Evolutionary conservation across 2,329 filamentous ascomycete genomes (phyloP).

Genomic region (Calcarisporium arbuscula): DNA sequence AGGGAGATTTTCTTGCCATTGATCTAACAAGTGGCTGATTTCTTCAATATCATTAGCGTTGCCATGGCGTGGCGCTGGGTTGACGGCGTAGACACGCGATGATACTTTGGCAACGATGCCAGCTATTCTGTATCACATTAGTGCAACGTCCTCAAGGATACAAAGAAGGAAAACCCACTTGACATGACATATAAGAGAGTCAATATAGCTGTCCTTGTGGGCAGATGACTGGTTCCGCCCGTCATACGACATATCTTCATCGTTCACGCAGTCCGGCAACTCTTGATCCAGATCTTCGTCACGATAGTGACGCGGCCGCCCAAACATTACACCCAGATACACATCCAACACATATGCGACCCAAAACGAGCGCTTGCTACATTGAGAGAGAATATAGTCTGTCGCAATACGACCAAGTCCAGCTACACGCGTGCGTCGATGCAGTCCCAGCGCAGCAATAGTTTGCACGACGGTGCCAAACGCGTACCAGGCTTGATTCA

Average conservation of each 20-base stretch:
- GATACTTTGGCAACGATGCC: no score
- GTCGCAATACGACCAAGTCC: slow-evolving; percentile 9
- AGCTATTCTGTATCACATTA: no score
- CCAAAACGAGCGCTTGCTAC: slow-evolving; percentile 55
- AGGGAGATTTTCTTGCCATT: slow-evolving; percentile 34
- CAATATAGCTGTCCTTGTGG: slow-evolving; percentile 41
- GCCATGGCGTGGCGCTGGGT: no score
- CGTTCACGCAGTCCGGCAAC: slow-evolving; percentile 48
- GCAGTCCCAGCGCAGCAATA: slow-evolving; percentile 35
- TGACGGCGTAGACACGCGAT: no score
- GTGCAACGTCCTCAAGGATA: no score
- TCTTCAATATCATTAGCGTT: no score
- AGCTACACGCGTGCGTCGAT: slow-evolving; percentile 17
- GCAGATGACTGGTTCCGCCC: slow-evolving; percentile 24
- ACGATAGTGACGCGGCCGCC: slow-evolving; percentile 52
- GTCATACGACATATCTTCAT: slow-evolving; percentile 46
- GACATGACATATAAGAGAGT: slow-evolving; percentile 39
- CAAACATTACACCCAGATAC: slow-evolving; percentile 57
- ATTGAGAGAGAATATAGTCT: slow-evolving; percentile 43
- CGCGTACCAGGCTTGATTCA: slow-evolving; percentile 55
- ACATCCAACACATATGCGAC: slow-evolving; percentile 56
- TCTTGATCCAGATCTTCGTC: slow-evolving; percentile 59
- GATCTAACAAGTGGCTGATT: no score
- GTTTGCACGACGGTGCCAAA: slow-evolving; percentile 53
- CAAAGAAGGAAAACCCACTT: no score